Conservation (phyloP, 305 asterid genomes). For the Fraxinus sp. region DNA sequence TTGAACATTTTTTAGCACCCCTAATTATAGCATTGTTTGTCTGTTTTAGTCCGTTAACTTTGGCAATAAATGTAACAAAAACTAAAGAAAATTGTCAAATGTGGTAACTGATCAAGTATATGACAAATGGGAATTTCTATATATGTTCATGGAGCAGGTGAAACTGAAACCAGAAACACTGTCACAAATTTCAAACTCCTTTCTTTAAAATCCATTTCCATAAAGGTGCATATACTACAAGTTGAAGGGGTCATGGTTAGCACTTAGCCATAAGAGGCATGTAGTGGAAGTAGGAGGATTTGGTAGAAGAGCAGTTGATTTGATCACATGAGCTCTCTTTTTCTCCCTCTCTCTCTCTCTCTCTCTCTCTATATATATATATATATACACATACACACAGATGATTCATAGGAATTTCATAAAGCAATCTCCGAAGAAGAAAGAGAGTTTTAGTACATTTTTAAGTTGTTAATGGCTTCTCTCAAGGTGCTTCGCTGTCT, state of each 20-base stretch:
- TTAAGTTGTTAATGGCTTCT: conserved; percentile 43
- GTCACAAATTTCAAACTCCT: conserved; percentile 29
- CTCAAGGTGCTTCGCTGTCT: conserved; percentile 25
- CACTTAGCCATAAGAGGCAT: conserved; percentile 19
- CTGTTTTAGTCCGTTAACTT: not conserved
- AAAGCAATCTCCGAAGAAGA: not conserved
- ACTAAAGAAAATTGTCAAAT: conserved; percentile 17
- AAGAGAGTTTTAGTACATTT: not conserved
- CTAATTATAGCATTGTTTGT: not conserved
- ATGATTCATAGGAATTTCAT: conserved; percentile 11
- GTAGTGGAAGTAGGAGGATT: conserved; percentile 39
- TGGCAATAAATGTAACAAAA: not conserved
- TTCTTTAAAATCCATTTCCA: conserved; percentile 9
- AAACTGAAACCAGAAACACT: conserved; percentile 57
- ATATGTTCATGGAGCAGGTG: conserved; percentile 68
- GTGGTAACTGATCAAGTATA: not conserved
- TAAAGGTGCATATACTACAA: conserved; percentile 11
- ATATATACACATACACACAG: conserved; percentile 25
- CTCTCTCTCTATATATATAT: not conserved
- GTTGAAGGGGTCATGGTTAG: conserved; percentile 35
- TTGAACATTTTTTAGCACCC: not conserved
- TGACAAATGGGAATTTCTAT: not conserved
- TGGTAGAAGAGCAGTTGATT: conserved; percentile 59
- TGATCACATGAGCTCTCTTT: conserved; percentile 13
- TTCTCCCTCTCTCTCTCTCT: not conserved